Evolutionary conservation across 176 grass and related monocot genomes (phyloP).

Genomic region (Elymus sibiricus): DNA sequence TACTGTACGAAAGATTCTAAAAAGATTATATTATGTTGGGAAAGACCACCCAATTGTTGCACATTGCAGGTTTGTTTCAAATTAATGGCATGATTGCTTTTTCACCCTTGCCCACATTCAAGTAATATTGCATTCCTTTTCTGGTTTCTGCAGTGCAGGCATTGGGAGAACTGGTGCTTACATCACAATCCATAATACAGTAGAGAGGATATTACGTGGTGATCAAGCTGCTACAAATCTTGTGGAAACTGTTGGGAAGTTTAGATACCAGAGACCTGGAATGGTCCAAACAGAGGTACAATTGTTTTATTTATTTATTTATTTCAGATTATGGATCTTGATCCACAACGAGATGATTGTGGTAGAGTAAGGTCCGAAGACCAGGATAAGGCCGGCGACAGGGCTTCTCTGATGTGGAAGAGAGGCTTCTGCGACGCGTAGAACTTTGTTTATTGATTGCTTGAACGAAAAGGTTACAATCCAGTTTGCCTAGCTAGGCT

Average conservation of each 20-base stretch:
- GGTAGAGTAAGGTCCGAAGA: neutral
- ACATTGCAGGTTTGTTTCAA: slow-evolving; percentile 82
- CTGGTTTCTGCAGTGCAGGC: slow-evolving; percentile 66
- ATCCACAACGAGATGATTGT: neutral
- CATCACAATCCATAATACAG: slow-evolving; percentile 74
- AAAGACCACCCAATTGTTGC: slow-evolving; percentile 58
- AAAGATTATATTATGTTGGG: slow-evolving; percentile 45
- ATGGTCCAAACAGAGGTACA: slow-evolving; percentile 81
- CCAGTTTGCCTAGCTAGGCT: neutral
- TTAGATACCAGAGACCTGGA: slow-evolving; percentile 67
- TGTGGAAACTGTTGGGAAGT: slow-evolving; percentile 52
- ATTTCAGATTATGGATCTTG: neutral
- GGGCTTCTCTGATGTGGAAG: neutral
- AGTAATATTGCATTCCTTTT: slow-evolving; percentile 19
- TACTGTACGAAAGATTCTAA: slow-evolving; percentile 60
- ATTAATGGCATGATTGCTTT: neutral
- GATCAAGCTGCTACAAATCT: slow-evolving; percentile 53
- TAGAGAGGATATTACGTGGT: slow-evolving; percentile 72
- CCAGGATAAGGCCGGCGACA: neutral
- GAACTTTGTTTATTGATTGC: neutral
- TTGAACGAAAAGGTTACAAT: neutral
- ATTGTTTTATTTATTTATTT: neutral
- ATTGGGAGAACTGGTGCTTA: slow-evolving; percentile 93
- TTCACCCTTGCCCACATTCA: neutral
- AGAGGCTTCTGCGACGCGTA: neutral